A percentile compares a stretch with the other conserved stretches of the same genome.
These are phyloP conservation scores for Yamadazyma atlantica DNA, from an alignment of 1,139 yeast genomes.

Conservation along the genomic window DNA sequence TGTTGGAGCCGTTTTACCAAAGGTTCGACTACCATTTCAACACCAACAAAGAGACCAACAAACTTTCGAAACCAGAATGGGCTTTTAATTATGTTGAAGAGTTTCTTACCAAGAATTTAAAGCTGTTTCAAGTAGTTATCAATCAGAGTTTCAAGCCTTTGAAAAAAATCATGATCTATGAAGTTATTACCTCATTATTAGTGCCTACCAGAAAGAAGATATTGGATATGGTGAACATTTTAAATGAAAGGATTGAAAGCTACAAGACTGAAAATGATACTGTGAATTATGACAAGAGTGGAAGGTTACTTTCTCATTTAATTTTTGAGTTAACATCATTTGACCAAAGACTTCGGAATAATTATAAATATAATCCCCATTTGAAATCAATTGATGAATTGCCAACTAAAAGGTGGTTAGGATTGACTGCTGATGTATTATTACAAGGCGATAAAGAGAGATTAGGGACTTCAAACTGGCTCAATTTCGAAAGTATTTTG, in stretches of 20 bases:
- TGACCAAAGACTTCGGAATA: conserved; percentile 53
- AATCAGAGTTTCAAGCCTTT: conserved; percentile 30
- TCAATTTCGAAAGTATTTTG: conserved; percentile 58
- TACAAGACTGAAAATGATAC: conserved; percentile 15
- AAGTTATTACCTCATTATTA: conserved; percentile 56
- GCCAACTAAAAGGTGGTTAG: conserved; percentile 51
- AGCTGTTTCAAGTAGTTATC: conserved; percentile 32
- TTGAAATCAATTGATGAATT: conserved; percentile 25
- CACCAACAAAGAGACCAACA: conserved; percentile 57
- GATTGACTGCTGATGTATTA: conserved; percentile 58
- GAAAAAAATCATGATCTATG: conserved; percentile 37
- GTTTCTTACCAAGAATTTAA: conserved; percentile 46
- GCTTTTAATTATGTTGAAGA: conserved; percentile 57
- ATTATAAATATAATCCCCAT: conserved; percentile 57
- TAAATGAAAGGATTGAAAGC: conserved; percentile 27
- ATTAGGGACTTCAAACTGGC: conserved; percentile 52
- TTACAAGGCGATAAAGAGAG: conserved; percentile 35
- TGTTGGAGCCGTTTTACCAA: conserved; percentile 56
- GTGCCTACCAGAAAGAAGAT: conserved; percentile 53
- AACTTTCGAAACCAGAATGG: conserved; percentile 79
- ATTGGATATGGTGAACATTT: conserved; percentile 22
- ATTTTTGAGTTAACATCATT: conserved; percentile 59
- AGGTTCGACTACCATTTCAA: conserved; percentile 79
- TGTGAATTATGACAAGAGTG: conserved; percentile 36
- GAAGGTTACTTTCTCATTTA: conserved; percentile 58